Evolutionary conservation across 306 rosid species (phyloP), one percentile per base, ranked within the genome.

Genomic region (Prunus campanulata): DNA sequence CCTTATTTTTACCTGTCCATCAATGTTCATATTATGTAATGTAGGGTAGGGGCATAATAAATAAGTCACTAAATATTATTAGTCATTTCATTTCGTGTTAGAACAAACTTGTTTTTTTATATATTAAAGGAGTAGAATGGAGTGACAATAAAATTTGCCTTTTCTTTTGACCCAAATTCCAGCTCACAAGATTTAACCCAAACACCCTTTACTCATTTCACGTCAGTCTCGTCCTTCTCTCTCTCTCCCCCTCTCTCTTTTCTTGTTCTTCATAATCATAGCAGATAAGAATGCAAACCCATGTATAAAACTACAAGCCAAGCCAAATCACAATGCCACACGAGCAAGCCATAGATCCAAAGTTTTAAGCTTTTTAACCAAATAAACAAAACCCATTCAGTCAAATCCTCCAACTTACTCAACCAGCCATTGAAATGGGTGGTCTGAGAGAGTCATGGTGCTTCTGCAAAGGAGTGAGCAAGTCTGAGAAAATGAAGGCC

Each of bases 391-490:
- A 27, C 77, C 60, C 47, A 74, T 61, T 61, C 51, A 46, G 18
- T 54, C 11, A 55, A 55, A 48, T 49, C 73, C 15, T 64, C 57
- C 47, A 29, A 46, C 11, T 46, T 68, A 12, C 39, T 44, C 11
- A 16, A 44, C n/a, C n/a, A n/a, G 16, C 73, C 15, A 8, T 54
- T 3, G 71, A 64, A 72, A 96, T 96, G 98, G 98, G 88, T 46
- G 91, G 87, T 81, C 81, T 96, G 54, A 85, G 87, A 42, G 98
- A 96, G 66, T 87, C 99, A 20, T 91, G 93, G 98, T 96, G 99
- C 68, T 96, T 96, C 85, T 96, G 99, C 83, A 96, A 91, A 83
- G 99, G 99, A 27, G 88, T 91, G 22, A 83, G 98, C 77, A 96
- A 93, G 88, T 84, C 94, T 1, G 99, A 96, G 88, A 79, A 86